Percentiles rank a stretch among this genome's conserved stretches.
phyloP scores from a whole-genome alignment of 352 stramenopile genomes.

The Pythium scleroteichum region DNA sequence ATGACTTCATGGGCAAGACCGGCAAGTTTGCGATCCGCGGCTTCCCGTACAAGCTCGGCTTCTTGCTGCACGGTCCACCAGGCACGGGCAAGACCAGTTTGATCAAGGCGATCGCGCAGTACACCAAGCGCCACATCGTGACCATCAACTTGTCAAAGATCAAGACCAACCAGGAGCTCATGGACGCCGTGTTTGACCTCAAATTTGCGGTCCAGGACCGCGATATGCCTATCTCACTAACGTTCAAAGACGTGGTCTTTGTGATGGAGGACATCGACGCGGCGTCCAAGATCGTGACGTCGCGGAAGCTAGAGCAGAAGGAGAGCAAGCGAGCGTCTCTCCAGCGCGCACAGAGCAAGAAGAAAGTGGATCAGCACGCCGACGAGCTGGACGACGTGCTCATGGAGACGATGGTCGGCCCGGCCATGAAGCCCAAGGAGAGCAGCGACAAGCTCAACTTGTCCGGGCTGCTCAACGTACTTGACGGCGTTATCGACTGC shows the following conservation, averaged over 20 bases:
- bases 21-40: constrained; percentile 85
- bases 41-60: constrained; percentile 82
- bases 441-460: constrained; percentile 56
- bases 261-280: constrained; percentile 80
- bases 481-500: constrained; percentile 83
- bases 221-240: constrained; percentile 43
- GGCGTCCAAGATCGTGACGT: constrained; percentile 47
- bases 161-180: constrained; percentile 65
- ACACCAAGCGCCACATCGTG: constrained; percentile 67
- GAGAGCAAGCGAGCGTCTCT: constrained; percentile 19
- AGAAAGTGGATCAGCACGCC: constrained; percentile 7
- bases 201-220: constrained; percentile 41
- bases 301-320: constrained; percentile 20
- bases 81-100: constrained; percentile 87
- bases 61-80: constrained; percentile 80
- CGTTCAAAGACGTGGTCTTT: constrained; percentile 72
- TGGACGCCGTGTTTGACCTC: constrained; percentile 63
- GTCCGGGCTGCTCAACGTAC: constrained; percentile 73
- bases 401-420: constrained; percentile 14
- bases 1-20: constrained; percentile 54
- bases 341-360: constrained; percentile 12
- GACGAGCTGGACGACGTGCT: constrained; percentile 3
- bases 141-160: constrained; percentile 52
- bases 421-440: constrained; percentile 22
- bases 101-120: constrained; percentile 78